Conservation (phyloP, 1,139 yeast genomes). For the Yamadazyma buinensis region DNA sequence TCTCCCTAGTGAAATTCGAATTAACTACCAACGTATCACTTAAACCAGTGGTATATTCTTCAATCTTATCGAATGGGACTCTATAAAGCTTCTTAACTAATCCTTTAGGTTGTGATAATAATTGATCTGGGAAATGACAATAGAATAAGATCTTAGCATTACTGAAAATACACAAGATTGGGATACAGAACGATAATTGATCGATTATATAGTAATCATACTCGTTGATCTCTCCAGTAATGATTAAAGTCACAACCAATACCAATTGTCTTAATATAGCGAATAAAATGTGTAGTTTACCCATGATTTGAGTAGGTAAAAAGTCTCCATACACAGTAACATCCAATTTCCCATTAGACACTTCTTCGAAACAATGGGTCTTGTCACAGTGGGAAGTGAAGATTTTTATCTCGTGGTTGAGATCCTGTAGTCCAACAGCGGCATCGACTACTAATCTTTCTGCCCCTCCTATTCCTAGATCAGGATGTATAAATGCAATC, state of each 20-base stretch:
- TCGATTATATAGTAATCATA: constrained; percentile 81
- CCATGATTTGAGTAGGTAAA: constrained; percentile 65
- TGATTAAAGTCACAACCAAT: constrained; percentile 48
- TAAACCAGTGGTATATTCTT: constrained; percentile 72
- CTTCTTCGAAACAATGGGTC: constrained; percentile 88
- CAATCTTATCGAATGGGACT: constrained; percentile 75
- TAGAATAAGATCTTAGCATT: constrained; percentile 63
- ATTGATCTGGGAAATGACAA: constrained; percentile 94
- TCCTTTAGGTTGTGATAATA: constrained; percentile 60
- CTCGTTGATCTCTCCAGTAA: constrained; percentile 42
- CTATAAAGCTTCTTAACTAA: constrained; percentile 64
- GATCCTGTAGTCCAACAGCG: constrained; percentile 76
- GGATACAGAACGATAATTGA: constrained; percentile 83
- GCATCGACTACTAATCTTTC: constrained; percentile 94
- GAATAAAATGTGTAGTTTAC: constrained; percentile 72
- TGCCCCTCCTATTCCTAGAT: constrained; percentile 95
- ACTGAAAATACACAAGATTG: constrained; percentile 55
- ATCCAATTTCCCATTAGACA: constrained; percentile 49
- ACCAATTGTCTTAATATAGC: constrained; percentile 83
- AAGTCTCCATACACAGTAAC: constrained; percentile 80
- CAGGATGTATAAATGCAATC: constrained; percentile 92
- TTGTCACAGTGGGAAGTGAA: constrained; percentile 89
- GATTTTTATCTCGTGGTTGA: constrained; percentile 63
- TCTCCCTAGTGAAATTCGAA: constrained; percentile 72
- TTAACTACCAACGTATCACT: constrained; percentile 85